These are phyloP conservation scores for Diaporthe caulivora DNA, from an alignment of 2,329 filamentous ascomycete species.

Conservation along the genomic window DNA sequence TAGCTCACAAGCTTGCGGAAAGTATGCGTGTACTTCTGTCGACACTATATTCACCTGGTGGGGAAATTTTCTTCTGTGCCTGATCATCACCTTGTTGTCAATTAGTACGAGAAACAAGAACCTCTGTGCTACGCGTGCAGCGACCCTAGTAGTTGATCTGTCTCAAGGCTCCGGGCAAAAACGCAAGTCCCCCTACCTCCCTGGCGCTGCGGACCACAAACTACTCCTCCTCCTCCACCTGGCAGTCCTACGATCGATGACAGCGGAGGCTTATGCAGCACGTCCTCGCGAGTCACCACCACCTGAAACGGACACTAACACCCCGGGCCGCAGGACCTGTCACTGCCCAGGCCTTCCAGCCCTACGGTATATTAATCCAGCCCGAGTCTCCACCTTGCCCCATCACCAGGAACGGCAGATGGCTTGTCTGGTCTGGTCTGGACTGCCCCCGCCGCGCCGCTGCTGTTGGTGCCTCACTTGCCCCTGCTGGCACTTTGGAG, in stretches of 20 bases:
- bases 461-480: neutral
- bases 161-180: neutral
- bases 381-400: no score
- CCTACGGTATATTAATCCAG: neutral
- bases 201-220: neutral
- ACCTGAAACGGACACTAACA: slow-evolving; percentile 20
- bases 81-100: neutral
- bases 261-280: slow-evolving; percentile 25
- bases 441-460: neutral
- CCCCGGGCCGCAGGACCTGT: neutral
- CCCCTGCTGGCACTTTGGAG: neutral
- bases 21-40: neutral
- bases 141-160: neutral
- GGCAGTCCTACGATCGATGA: neutral
- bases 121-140: neutral
- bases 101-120: neutral
- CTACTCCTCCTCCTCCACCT: neutral
- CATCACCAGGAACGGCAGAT: neutral
- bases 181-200: neutral
- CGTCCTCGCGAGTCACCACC: slow-evolving; percentile 8
- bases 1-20: neutral
- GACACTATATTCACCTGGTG: neutral
- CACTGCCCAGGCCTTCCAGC: slow-evolving; percentile 9
- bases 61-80: neutral
- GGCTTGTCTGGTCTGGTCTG: neutral